A percentile compares a stretch with the other conserved stretches of the same genome.
Evolutionary conservation across 306 rosid species (phyloP).

Genomic region (Citrullus mucosospermus): DNA sequence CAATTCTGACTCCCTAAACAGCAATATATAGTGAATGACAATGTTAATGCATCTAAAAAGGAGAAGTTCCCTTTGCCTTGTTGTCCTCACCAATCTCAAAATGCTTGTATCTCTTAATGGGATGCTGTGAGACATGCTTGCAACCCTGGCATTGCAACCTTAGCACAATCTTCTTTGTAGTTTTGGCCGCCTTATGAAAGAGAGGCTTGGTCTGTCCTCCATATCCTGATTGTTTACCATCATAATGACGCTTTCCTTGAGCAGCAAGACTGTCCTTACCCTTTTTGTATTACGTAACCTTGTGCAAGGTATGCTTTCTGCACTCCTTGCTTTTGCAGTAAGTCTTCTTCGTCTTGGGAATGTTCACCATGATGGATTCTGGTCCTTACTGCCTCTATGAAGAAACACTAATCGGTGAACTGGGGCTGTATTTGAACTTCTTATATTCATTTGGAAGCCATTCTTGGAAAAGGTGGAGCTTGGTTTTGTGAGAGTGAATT

Average conservation of each 20-base stretch:
- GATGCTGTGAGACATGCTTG: constrained; percentile 36
- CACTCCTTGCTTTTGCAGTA: constrained; percentile 39
- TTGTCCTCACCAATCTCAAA: constrained; percentile 32
- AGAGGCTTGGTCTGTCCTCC: constrained; percentile 42
- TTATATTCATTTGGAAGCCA: neutral
- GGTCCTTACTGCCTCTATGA: too few relatives aligned
- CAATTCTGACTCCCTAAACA: neutral
- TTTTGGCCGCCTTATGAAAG: constrained; percentile 33
- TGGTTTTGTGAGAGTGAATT: constrained; percentile 30
- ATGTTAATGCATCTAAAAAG: constrained; percentile 13
- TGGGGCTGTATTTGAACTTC: too few relatives aligned
- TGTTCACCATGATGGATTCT: constrained; percentile 17
- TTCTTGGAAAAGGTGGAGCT: constrained; percentile 11
- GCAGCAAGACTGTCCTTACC: constrained; percentile 38
- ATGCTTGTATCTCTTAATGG: constrained; percentile 37
- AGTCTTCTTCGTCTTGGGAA: constrained; percentile 34
- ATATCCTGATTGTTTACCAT: constrained; percentile 35
- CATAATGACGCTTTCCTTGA: constrained; percentile 41
- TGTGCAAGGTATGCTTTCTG: constrained; percentile 42
- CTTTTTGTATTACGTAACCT: constrained; percentile 36
- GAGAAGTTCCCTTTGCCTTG: constrained; percentile 31
- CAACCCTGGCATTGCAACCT: constrained; percentile 42
- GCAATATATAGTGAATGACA: neutral
- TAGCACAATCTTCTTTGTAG: constrained; percentile 39
- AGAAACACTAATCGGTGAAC: too few relatives aligned